These are phyloP conservation scores for Hirschfeldia incana DNA, from an alignment of 345 rosid genomes.

Conservation along the genomic window DNA sequence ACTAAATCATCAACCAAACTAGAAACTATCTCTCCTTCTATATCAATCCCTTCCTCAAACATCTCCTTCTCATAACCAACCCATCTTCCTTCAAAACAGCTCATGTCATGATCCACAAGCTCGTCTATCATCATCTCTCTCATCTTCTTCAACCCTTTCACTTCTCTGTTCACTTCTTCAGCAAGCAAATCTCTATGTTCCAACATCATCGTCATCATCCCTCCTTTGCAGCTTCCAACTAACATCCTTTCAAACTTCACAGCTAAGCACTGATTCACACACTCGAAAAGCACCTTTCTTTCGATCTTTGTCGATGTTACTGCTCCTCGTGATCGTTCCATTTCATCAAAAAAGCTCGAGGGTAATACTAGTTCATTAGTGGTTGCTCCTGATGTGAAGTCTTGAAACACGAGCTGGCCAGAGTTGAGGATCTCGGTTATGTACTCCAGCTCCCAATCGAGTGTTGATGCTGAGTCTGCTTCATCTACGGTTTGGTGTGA, in stretches of 20 bases:
- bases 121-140: conserved; percentile 87
- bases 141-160: conserved; percentile 61
- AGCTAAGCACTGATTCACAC: conserved; percentile 68
- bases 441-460: conserved; percentile 65
- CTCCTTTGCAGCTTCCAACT: conserved; percentile 67
- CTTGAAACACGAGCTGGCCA: conserved; percentile 64
- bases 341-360: conserved; percentile 63
- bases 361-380: conserved; percentile 38
- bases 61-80: conserved; percentile 68
- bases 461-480: conserved; percentile 27
- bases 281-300: conserved; percentile 68
- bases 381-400: conserved; percentile 55
- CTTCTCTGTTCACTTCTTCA: conserved; percentile 73
- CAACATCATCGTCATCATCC: conserved; percentile 46
- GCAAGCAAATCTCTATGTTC: conserved; percentile 61
- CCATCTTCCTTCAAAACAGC: conserved; percentile 80
- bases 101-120: conserved; percentile 92
- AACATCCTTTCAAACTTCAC: conserved; percentile 53
- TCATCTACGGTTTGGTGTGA: conserved; percentile 40
- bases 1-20: conserved; percentile 67
- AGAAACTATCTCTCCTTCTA: conserved; percentile 57
- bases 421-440: conserved; percentile 59
- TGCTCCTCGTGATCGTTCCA: conserved; percentile 52
- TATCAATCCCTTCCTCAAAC: conserved; percentile 56
- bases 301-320: conserved; percentile 43